Evolutionary conservation across 208 protist species (phyloP), one percentile per base, ranked within the genome.

Genomic region (Acanthamoeba triangularis): DNA sequence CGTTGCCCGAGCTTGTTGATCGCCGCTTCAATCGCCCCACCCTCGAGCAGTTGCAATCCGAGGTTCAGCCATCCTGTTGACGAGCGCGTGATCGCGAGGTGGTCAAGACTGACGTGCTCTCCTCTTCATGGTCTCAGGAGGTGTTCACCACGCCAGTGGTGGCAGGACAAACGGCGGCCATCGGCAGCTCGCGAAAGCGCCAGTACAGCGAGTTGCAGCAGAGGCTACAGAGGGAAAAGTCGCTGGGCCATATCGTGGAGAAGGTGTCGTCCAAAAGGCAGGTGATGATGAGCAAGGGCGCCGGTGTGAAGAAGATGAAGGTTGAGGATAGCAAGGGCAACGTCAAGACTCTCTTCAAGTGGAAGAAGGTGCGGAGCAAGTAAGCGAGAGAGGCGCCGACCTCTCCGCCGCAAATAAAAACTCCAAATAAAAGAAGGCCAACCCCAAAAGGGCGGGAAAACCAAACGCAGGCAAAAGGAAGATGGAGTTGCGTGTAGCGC

Each of bases 1-100:
- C 96, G 14, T 16, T 87, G 44, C 92, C 92, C 18, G 72, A 95
- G 72, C 52, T 95, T 11, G 33, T 95, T 28, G n/a, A 88, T n/a
- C 92, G 92, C 92, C 6, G 11, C 16, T 95, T 54, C 69, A 95
- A 95, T 56, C 92, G 92, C 20, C 72, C 72, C 47, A 78, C 61
- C 49, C 5, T 52, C 18, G 92, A 78, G 20, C 69, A 84, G 72
- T 72, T 95, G 72, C 47, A 63, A 3, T 30, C 35, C 5, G 47
- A 95, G 76, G 69, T 41, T 13, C 91, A 41, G 14, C 20, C 90
- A 5, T 1, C 35, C 47, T 59, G 87, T 74, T 1, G 63, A 33
- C 1, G 14, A 0, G n/a, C 1, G 8, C 25, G 1, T 61, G 13
- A 35, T 49, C 37, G 10, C 25, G 23, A 84, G 41, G 16, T 37